A percentile compares a stretch with the other conserved stretches of the same genome.
phyloP scores from a whole-genome alignment of 2,329 filamentous ascomycete species.

The Thyridium curvatum region DNA sequence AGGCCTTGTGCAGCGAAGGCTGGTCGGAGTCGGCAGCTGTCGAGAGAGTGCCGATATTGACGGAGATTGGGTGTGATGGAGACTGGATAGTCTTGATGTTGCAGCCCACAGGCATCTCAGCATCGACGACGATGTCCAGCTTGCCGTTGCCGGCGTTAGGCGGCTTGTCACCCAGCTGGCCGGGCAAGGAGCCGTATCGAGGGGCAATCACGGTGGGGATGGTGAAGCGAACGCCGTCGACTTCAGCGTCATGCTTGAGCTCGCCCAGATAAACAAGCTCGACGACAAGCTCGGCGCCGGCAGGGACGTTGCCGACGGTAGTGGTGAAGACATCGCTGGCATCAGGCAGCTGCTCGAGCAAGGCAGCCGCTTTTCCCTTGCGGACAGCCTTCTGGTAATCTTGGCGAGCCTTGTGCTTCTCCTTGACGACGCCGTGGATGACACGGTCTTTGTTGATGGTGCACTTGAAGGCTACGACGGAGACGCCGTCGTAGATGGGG shows the following conservation, averaged over 20 bases:
- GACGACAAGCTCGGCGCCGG: constrained; percentile 46
- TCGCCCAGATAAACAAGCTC: constrained; percentile 61
- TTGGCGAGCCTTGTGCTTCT: constrained; percentile 53
- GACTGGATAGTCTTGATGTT: constrained; percentile 58
- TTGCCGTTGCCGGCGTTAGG: constrained; percentile 19
- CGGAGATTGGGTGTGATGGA: constrained; percentile 60
- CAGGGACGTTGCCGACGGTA: constrained; percentile 61
- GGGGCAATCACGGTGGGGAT: constrained; percentile 63
- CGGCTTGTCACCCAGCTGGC: constrained; percentile 17
- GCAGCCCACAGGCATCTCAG: constrained; percentile 49
- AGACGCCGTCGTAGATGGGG: constrained; percentile 67
- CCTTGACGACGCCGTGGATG: constrained; percentile 60
- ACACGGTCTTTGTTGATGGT: constrained; percentile 52
- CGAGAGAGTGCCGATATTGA: constrained; percentile 56
- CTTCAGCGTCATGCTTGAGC: constrained; percentile 63
- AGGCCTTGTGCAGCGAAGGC: constrained; percentile 53
- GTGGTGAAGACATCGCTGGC: constrained; percentile 63
- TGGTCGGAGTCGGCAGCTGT: constrained; percentile 28
- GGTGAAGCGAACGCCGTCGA: constrained; percentile 62
- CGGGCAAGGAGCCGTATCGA: constrained; percentile 50
- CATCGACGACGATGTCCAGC: constrained; percentile 52
- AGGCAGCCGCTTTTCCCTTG: constrained; percentile 54
- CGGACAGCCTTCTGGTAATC: constrained; percentile 54
- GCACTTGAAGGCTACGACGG: constrained; percentile 62
- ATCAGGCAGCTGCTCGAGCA: constrained; percentile 55